Conservation (phyloP, 129 eudicot species). For the Centrapalus pauciflorus region DNA sequence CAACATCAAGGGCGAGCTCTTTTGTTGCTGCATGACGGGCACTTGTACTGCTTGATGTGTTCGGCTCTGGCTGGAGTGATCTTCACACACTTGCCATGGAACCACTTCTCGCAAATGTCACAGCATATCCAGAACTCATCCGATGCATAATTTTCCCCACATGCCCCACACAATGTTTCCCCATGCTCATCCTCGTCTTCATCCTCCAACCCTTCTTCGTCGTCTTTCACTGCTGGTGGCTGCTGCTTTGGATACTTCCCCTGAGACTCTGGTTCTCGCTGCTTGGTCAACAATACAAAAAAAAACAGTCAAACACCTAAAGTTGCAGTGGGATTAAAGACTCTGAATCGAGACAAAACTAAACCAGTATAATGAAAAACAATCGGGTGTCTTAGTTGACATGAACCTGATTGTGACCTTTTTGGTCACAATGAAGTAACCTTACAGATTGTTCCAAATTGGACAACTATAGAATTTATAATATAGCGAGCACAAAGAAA, state of each 20-base stretch:
- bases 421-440: background rate
- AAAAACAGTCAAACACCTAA: background rate
- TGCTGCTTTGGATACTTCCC: constrained; percentile 44
- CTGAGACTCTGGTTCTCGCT: constrained; percentile 36
- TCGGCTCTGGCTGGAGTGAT: constrained; percentile 83
- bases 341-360: background rate
- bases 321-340: background rate
- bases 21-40: constrained; percentile 74
- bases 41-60: constrained; percentile 81
- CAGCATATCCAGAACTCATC: constrained; percentile 93
- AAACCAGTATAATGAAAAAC: background rate
- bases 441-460: background rate
- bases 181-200: constrained; percentile 68
- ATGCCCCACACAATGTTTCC: constrained; percentile 71
- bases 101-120: constrained; percentile 76
- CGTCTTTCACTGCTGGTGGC: constrained; percentile 22
- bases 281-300: background rate
- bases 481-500: background rate
- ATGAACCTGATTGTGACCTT: background rate
- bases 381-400: too few relatives aligned
- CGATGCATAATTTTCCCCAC: constrained; percentile 63
- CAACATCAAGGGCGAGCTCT: constrained; percentile 43
- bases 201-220: constrained; percentile 57
- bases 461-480: background rate
- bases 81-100: constrained; percentile 89